A percentile compares a stretch with the other conserved stretches of the same genome.
phyloP scores from a whole-genome alignment of 305 asterid genomes.

The Striga hermonthica region DNA sequence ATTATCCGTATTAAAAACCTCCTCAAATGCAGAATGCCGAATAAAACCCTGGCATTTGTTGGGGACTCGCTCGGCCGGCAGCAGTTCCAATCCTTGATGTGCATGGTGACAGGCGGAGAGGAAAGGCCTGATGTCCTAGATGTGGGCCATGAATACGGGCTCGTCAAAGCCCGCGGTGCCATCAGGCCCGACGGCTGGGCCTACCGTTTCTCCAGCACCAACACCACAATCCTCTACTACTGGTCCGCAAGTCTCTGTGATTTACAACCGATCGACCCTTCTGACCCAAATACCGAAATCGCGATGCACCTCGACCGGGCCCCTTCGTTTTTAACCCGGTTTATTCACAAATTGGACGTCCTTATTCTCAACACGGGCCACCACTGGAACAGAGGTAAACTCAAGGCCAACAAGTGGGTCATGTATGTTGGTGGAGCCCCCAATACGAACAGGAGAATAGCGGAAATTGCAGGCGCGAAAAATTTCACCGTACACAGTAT shows the following conservation, averaged over 20 bases:
- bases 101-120: constrained; percentile 84
- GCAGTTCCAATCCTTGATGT: constrained; percentile 92
- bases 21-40: constrained; percentile 58
- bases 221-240: constrained; percentile 81
- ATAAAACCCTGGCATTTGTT: constrained; percentile 78
- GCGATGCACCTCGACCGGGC: constrained; percentile 97
- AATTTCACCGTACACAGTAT: constrained; percentile 65
- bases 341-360: constrained; percentile 51
- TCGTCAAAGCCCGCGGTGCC: constrained; percentile 72
- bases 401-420: constrained; percentile 77
- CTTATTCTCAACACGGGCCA: constrained; percentile 88
- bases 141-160: constrained; percentile 81
- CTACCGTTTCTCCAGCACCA: constrained; percentile 65
- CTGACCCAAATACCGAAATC: constrained; percentile 42
- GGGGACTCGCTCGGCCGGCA: constrained; percentile 97
- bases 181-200: constrained; percentile 95
- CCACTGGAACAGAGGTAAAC: constrained; percentile 95
- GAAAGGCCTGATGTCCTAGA: constrained; percentile 65
- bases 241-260: constrained; percentile 95
- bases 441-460: constrained; percentile 54
- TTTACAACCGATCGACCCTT: constrained; percentile 55
- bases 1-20: constrained; percentile 6
- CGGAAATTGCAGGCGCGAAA: constrained; percentile 61
- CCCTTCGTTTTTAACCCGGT: constrained; percentile 64
- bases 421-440: constrained; percentile 72